phyloP scores from a whole-genome alignment of 257 asterid genomes.

The Lycium barbarum region DNA sequence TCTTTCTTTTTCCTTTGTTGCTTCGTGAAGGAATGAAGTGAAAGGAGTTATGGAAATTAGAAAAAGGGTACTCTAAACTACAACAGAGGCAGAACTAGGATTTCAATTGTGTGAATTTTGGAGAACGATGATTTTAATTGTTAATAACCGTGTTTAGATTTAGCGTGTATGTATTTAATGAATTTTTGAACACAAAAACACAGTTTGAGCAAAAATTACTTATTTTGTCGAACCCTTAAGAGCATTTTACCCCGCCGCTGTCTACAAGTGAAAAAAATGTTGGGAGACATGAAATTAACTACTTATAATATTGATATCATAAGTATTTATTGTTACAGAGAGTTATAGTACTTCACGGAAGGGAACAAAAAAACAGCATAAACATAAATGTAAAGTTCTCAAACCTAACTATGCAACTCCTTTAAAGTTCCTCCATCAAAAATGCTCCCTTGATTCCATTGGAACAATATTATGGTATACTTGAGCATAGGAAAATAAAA shows the following conservation, averaged over 20 bases:
- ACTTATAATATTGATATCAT: neutral
- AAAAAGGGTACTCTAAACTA: too few relatives aligned
- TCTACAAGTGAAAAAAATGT: neutral
- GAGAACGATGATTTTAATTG: too few relatives aligned
- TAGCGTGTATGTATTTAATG: too few relatives aligned
- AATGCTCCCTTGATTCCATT: neutral
- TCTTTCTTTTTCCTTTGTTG: neutral
- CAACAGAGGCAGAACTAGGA: too few relatives aligned
- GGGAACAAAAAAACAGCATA: neutral
- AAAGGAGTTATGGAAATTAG: neutral
- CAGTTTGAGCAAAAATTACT: too few relatives aligned
- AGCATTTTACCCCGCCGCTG: too few relatives aligned
- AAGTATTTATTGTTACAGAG: neutral
- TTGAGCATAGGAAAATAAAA: neutral
- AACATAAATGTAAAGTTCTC: slow-evolving; percentile 7
- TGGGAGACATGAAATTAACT: neutral
- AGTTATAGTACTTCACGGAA: neutral
- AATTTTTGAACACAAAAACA: too few relatives aligned
- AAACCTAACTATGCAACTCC: neutral
- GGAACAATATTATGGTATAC: neutral
- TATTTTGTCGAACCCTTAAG: too few relatives aligned
- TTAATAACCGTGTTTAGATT: too few relatives aligned
- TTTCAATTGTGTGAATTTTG: too few relatives aligned
- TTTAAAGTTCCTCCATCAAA: neutral
- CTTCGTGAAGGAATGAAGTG: neutral